A percentile compares a stretch with the other conserved stretches of the same genome.
These are phyloP conservation scores for Arthonia radiata DNA, from an alignment of 495 filamentous ascomycete genomes.

Conservation along the genomic window DNA sequence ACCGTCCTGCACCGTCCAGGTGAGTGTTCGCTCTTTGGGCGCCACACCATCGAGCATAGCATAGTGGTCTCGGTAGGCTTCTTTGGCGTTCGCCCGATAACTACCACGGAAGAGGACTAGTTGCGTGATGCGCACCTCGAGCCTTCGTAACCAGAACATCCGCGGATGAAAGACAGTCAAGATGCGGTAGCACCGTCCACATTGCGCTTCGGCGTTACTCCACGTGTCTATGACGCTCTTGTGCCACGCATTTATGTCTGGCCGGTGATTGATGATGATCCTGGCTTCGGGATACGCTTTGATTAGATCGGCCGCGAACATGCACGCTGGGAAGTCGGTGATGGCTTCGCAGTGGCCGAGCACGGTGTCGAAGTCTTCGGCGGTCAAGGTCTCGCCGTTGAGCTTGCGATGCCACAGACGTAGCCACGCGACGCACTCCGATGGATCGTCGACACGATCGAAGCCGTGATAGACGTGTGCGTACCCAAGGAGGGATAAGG, in stretches of 20 bases:
- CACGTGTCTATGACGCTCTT: too few relatives aligned
- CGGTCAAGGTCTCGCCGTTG: too few relatives aligned
- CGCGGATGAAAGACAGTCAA: too few relatives aligned
- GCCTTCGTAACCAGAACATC: too few relatives aligned
- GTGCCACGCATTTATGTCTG: constrained; percentile 3
- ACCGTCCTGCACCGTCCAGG: constrained; percentile 10
- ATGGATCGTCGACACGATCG: constrained; percentile 3
- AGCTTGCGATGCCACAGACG: too few relatives aligned
- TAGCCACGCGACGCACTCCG: constrained; percentile 5
- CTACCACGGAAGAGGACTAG: neutral
- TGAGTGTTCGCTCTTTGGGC: constrained; percentile 12
- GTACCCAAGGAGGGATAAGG: constrained; percentile 10
- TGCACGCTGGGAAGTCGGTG: constrained; percentile 1
- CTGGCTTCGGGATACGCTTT: constrained; percentile 3
- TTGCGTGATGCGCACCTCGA: too few relatives aligned
- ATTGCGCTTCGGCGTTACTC: too few relatives aligned
- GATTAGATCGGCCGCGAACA: constrained; percentile 4
- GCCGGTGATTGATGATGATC: constrained; percentile 3
- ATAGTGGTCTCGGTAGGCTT: constrained; percentile 28
- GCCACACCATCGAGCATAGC: constrained; percentile 24
- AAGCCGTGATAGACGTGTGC: constrained; percentile 12
- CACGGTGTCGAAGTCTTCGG: neutral
- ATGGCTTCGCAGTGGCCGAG: constrained; percentile 2
- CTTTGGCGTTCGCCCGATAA: constrained; percentile 24
- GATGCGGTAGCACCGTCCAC: too few relatives aligned